Base-by-base conservation (phyloP, 768 basidiomycete species). In the Cubamyces lactineus region DNA sequence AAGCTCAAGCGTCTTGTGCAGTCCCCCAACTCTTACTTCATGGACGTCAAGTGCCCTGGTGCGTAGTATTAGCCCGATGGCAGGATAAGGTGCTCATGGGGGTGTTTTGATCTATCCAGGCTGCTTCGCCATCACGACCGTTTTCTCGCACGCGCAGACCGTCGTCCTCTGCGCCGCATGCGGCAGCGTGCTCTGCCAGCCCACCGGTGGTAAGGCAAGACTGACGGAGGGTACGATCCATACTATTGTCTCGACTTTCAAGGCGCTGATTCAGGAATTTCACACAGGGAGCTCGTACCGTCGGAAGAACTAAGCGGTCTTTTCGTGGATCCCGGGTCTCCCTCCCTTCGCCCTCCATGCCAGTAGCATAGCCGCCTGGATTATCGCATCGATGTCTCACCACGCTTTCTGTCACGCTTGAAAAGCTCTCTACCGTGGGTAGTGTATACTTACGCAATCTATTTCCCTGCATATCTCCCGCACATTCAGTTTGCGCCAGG, bases 31-130 rank as follows among this genome's bases (percentile, higher is more conserved):
- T 98, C 96, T 39, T 98, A 93, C 82, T 98, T 98, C 82, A 98
- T 99, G 97, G 97, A 99, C 73, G 96, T 98, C 71, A 99, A 98
- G 80, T 98, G 96, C 81, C 89, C 96, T 70, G 95, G 93, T 94
- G 64, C 62, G 88, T 79, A 19, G 24, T 11, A 0, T 16, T 46
- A 61, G 48, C 59, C 53, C 57, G 57, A 63, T 68, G 67, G 57
- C 53, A 63, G 26, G 50, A 50, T 64, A 61, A 26, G 5, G 11
- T 57, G 19, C 41, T 62, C 26, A 61, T 51, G 55, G 19, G 11
- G 3, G 40, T 9, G 2, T 28, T 5, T 52, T 5, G 0, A 38
- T 28, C 1, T n/a, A 68, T 26, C 23, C 17, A 92, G 94, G 94
- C 66, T 96, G 94, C 84, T 94, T 94, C 76, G 86, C 88, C 69